These are phyloP conservation scores for Hericium coralloides DNA, from an alignment of 768 basidiomycete species.

Conservation along the genomic window DNA sequence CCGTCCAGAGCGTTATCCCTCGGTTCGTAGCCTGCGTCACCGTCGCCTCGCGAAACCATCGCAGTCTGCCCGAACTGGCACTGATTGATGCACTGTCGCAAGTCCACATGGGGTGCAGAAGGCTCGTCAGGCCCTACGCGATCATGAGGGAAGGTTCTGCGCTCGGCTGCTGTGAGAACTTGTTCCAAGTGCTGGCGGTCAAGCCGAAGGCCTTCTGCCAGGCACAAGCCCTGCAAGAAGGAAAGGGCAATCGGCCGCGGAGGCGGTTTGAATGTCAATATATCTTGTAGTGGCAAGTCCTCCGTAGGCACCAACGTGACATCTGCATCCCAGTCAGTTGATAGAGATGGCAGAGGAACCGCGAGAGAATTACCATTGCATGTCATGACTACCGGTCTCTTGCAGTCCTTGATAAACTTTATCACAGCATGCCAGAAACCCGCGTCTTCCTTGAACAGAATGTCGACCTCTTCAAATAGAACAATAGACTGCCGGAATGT, in stretches of 20 bases:
- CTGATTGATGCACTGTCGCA: constrained; percentile 12
- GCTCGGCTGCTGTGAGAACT: neutral
- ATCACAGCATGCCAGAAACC: constrained; percentile 83
- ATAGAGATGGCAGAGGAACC: constrained; percentile 5
- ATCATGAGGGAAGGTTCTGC: neutral
- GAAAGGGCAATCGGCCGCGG: constrained; percentile 15
- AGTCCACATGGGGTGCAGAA: constrained; percentile 1
- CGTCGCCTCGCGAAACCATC: neutral
- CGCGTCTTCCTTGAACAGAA: constrained; percentile 78
- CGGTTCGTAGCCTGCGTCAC: neutral
- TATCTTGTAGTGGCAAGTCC: constrained; percentile 71
- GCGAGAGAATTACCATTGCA: constrained; percentile 74
- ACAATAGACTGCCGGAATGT: constrained; percentile 65
- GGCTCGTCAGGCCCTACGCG: neutral
- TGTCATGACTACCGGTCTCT: constrained; percentile 86
- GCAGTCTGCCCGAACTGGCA: constrained; percentile 9
- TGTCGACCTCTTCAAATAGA: constrained; percentile 91
- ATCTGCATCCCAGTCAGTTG: constrained; percentile 37
- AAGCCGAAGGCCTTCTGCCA: constrained; percentile 8
- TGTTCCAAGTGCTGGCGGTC: neutral
- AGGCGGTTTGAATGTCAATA: constrained; percentile 47
- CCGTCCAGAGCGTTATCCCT: neutral
- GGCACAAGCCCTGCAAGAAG: constrained; percentile 13
- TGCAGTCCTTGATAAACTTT: constrained; percentile 73
- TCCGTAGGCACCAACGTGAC: constrained; percentile 56